Conservation (phyloP, 2,329 filamentous ascomycete genomes). For the Ophiognomonia clavigignenti-juglandacearum region DNA sequence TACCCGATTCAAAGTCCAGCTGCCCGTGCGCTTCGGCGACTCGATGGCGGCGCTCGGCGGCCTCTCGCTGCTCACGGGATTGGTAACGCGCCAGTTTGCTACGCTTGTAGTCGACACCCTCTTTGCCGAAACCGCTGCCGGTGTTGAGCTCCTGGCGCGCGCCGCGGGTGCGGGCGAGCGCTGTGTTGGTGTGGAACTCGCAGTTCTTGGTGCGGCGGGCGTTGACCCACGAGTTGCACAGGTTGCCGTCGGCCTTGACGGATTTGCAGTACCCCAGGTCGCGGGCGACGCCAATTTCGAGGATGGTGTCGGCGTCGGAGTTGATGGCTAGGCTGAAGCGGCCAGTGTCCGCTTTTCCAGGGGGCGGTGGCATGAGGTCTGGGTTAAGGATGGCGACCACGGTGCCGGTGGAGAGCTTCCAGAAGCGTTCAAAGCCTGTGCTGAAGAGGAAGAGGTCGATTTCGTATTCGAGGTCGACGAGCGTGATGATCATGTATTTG, state of each 20-base stretch:
- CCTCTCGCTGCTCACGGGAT: constrained; percentile 19
- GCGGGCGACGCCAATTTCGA: constrained; percentile 80
- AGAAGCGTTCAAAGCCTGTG: constrained; percentile 85
- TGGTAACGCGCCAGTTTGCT: constrained; percentile 20
- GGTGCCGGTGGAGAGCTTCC: constrained; percentile 89
- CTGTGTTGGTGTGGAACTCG: constrained; percentile 84
- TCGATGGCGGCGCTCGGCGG: constrained; percentile 23
- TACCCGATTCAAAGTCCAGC: constrained; percentile 56
- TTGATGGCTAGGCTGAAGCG: constrained; percentile 82
- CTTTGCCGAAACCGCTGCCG: constrained; percentile 34
- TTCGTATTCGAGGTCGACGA: constrained; percentile 87
- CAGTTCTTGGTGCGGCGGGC: constrained; percentile 83
- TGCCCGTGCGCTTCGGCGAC: constrained; percentile 24
- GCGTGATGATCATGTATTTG: constrained; percentile 88
- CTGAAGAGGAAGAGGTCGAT: constrained; percentile 90
- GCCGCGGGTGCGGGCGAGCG: constrained; percentile 62
- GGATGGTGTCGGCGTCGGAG: constrained; percentile 79
- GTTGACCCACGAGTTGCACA: constrained; percentile 83
- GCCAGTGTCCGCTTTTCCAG: constrained; percentile 69
- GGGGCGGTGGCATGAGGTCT: constrained; percentile 79
- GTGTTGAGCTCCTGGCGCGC: constrained; percentile 74
- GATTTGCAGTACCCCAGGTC: constrained; percentile 88
- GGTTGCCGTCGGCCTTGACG: constrained; percentile 75
- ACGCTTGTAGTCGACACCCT: constrained; percentile 11
- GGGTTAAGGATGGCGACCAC: constrained; percentile 91